These are phyloP conservation scores for Salix exigua DNA, from an alignment of 345 rosid genomes.

Conservation along the genomic window DNA sequence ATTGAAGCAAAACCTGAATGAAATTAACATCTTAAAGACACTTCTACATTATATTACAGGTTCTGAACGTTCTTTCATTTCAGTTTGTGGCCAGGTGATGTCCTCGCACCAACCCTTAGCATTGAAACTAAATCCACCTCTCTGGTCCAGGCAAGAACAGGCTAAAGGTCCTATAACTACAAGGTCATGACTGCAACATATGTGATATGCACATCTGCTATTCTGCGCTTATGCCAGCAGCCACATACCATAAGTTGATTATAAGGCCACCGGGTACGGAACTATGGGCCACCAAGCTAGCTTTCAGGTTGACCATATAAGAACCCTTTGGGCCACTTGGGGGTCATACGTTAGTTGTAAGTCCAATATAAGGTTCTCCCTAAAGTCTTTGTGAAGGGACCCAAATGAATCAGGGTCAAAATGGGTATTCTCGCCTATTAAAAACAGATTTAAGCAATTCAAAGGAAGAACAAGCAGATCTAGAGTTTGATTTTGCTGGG, in stretches of 20 bases:
- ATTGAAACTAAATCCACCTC: too few species aligned
- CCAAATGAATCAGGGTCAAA: slow-evolving; percentile 4
- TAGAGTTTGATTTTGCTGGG: not conserved
- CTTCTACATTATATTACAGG: too few species aligned
- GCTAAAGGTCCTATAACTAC: too few species aligned
- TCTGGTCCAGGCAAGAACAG: too few species aligned
- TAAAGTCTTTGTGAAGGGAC: too few species aligned
- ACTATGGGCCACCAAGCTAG: not conserved
- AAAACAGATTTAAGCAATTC: not conserved
- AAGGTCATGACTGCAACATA: too few species aligned
- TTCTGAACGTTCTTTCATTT: too few species aligned
- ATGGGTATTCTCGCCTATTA: not conserved
- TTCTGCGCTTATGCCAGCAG: not conserved
- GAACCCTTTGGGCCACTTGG: not conserved
- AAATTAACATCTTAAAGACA: too few species aligned
- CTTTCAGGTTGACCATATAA: not conserved
- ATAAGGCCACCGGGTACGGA: not conserved
- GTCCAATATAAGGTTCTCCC: not conserved
- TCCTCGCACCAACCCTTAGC: too few species aligned
- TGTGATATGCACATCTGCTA: not conserved
- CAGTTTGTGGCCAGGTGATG: too few species aligned
- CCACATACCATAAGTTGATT: not conserved
- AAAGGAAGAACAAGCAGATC: not conserved
- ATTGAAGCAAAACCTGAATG: too few species aligned
- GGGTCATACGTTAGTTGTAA: not conserved